Evolutionary conservation across 2,329 filamentous ascomycete species (phyloP).

Genomic region (Xylaria sp.): DNA sequence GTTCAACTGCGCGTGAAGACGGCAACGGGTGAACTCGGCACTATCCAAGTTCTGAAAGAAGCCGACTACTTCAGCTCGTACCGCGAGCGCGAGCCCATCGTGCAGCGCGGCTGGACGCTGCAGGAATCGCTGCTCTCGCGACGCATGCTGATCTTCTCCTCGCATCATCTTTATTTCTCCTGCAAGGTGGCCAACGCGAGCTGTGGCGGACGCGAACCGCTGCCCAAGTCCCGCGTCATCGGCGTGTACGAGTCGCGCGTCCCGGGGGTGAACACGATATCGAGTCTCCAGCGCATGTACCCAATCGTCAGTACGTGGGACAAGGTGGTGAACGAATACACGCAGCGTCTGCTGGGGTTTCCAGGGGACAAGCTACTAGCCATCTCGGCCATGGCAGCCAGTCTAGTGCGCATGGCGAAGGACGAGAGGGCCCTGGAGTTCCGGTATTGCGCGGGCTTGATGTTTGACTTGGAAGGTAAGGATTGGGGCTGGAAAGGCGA

Average conservation of each 20-base stretch:
- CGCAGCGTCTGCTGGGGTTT: slow-evolving; percentile 31
- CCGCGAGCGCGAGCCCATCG: slow-evolving; percentile 33
- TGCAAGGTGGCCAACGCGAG: slow-evolving; percentile 37
- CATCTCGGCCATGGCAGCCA: slow-evolving; percentile 39
- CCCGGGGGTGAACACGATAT: slow-evolving; percentile 32
- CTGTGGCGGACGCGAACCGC: slow-evolving; percentile 36
- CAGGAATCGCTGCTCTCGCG: slow-evolving; percentile 40
- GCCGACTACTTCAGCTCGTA: slow-evolving; percentile 23
- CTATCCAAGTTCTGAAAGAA: slow-evolving; percentile 30
- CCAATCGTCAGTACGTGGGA: slow-evolving; percentile 36
- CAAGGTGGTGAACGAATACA: slow-evolving; percentile 32
- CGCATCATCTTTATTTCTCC: slow-evolving; percentile 38
- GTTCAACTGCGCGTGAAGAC: slow-evolving; percentile 28
- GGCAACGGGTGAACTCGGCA: slow-evolving; percentile 20
- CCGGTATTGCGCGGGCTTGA: slow-evolving; percentile 34
- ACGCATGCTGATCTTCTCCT: slow-evolving; percentile 40
- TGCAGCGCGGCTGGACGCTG: slow-evolving; percentile 40
- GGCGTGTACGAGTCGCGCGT: slow-evolving; percentile 35
- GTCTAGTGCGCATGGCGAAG: slow-evolving; percentile 30
- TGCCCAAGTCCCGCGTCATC: slow-evolving; percentile 30
- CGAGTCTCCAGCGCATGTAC: slow-evolving; percentile 33
- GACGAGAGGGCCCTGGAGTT: slow-evolving; percentile 30
- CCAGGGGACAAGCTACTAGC: slow-evolving; percentile 40
- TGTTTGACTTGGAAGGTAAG: slow-evolving; percentile 31
- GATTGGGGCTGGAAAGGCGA: slow-evolving; percentile 34